A percentile compares a stretch with the other conserved stretches of the same genome.
Evolutionary conservation across 305 asterid species (phyloP).

Genomic region (Fraxinus velutina): DNA sequence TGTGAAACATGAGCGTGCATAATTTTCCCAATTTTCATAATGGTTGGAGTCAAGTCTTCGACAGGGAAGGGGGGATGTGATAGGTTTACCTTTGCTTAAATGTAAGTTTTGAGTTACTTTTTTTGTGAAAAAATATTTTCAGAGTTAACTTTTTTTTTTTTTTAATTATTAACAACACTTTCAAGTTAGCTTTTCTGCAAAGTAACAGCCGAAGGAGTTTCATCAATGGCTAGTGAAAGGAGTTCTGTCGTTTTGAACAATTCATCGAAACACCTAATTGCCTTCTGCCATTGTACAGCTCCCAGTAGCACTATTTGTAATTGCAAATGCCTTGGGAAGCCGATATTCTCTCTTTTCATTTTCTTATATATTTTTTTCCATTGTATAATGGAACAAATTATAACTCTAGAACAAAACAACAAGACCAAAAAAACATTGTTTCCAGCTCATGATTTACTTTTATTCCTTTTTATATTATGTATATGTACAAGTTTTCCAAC

Average conservation of each 20-base stretch:
- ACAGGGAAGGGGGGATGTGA: background rate
- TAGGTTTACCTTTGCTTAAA: background rate
- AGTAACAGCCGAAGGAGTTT: background rate
- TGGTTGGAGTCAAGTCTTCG: background rate
- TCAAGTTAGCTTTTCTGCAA: background rate
- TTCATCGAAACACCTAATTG: background rate
- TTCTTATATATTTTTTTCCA: background rate
- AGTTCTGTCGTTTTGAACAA: background rate
- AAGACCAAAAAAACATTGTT: background rate
- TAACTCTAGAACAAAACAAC: background rate
- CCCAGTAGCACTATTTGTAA: background rate
- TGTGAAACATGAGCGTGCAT: background rate
- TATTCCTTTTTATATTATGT: background rate
- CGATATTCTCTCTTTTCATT: background rate
- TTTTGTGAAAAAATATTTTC: background rate
- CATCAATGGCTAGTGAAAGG: background rate
- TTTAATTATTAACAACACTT: background rate
- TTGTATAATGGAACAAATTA: background rate
- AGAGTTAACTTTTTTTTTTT: background rate
- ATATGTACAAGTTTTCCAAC: conserved; percentile 22
- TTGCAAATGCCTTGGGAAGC: background rate
- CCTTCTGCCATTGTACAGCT: background rate
- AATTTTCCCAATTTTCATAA: background rate
- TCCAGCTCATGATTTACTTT: conserved; percentile 32
- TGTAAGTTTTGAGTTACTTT: background rate